A percentile compares a stretch with the other conserved stretches of the same genome.
These are phyloP conservation scores for Populus deltoides DNA, from an alignment of 345 rosid species.

Conservation along the genomic window DNA sequence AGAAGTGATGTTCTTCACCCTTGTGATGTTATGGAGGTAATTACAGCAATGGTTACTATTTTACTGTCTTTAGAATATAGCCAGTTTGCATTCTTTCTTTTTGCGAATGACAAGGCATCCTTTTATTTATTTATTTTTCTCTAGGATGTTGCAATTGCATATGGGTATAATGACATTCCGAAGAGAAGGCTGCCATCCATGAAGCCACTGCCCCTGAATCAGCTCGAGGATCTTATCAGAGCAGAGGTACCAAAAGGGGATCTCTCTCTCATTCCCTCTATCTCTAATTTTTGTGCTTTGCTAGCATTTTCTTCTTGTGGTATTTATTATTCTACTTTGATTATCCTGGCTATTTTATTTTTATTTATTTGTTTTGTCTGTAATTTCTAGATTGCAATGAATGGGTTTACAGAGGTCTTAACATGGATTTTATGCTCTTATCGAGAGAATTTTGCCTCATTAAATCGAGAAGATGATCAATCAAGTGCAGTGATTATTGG, in stretches of 20 bases:
- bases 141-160: conserved; percentile 96
- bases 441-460: conserved; percentile 65
- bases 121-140: conserved; percentile 1
- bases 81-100: background rate
- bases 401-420: conserved; percentile 72
- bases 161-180: conserved; percentile 81
- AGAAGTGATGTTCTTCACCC: conserved; percentile 92
- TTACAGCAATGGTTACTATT: background rate
- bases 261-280: background rate
- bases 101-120: conserved; percentile 6
- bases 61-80: background rate
- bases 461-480: conserved; percentile 62
- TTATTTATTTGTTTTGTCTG: background rate
- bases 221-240: conserved; percentile 77
- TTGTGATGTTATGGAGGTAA: conserved; percentile 95
- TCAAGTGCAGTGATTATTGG: conserved; percentile 56
- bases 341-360: background rate
- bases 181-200: conserved; percentile 60
- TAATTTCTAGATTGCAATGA: conserved; percentile 61
- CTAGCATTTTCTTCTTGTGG: background rate
- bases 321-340: background rate
- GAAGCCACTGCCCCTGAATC: conserved; percentile 64
- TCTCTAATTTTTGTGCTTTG: background rate
- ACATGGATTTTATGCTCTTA: conserved; percentile 75
- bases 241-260: conserved; percentile 50